Conservation (phyloP, 345 rosid genomes). For the Lumnitzera littorea region DNA sequence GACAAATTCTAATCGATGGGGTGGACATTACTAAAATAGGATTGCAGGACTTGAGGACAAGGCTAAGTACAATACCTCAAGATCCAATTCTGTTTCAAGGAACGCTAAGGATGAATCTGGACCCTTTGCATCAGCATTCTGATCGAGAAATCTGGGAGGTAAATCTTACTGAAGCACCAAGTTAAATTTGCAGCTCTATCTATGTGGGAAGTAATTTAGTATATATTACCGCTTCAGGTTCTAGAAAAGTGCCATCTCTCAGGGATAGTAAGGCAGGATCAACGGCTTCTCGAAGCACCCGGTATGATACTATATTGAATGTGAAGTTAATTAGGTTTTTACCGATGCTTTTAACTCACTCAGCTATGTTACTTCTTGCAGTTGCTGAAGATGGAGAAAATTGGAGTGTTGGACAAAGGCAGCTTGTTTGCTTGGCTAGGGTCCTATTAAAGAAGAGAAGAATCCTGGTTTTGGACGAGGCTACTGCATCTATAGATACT, state of each 20-base stretch:
- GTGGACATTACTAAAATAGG: conserved; percentile 63
- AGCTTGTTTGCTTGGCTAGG: conserved; percentile 76
- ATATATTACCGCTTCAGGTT: conserved; percentile 19
- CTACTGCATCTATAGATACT: conserved; percentile 86
- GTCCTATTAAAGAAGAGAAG: conserved; percentile 60
- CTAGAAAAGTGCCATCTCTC: conserved; percentile 50
- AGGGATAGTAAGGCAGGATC: conserved; percentile 43
- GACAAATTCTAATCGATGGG: conserved; percentile 70
- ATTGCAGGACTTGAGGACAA: conserved; percentile 71
- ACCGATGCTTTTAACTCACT: conserved; percentile 4
- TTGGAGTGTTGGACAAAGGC: conserved; percentile 95
- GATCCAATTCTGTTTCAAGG: conserved; percentile 85
- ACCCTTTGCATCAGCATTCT: conserved; percentile 63
- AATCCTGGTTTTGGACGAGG: conserved; percentile 74
- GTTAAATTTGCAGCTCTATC: no score
- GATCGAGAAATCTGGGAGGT: conserved; percentile 83
- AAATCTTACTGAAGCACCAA: conserved; percentile 7
- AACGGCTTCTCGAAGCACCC: conserved; percentile 48
- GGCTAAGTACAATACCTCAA: conserved; percentile 82
- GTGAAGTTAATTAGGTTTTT: not conserved
- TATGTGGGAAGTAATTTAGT: no score
- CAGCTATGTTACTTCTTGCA: conserved; percentile 14
- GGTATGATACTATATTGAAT: conserved; percentile 17
- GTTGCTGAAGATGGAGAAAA: conserved; percentile 88
- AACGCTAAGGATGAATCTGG: conserved; percentile 70